Evolutionary conservation across 257 asterid species (phyloP), one percentile per base, ranked within the genome.

Genomic region (Misopates orontium): DNA sequence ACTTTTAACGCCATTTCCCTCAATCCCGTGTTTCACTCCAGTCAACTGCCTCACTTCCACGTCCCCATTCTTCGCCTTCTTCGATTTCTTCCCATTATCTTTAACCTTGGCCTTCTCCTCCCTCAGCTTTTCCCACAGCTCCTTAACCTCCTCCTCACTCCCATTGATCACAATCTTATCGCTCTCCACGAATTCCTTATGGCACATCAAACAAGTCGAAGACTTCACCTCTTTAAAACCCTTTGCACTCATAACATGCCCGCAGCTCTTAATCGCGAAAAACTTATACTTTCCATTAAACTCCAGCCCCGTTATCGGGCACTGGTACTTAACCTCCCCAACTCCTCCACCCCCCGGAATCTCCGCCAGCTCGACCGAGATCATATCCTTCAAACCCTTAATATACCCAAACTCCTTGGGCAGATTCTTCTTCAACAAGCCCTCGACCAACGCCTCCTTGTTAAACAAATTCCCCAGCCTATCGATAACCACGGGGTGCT

Each of bases 321-420:
- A 94, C 79, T 86, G 95, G 74, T 88, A 88, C 50, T 75, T 82
- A 19, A 76, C 81, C 10, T 64, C 79, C 32, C 62, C 84, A 10
- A 4, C 36, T 36, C 61, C 83, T 49, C 57, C 76, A 61, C 61
- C 59, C 6, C 95, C 84, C 0, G 87, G 87, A 60, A 79, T 81
- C 80, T 71, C 73, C 0, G 80, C 50, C 68, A 88, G 59, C 80
- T 82, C 95, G 4, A 90, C 90, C 8, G 77, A 4, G 19, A 88
- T 84, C 96, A 94, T 88, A 86, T 94, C 99, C 82, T 81, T 94
- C 89, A 94, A 84, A 17, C 97, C 96, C 85, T 73, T 90, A 13
- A 94, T 83, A 47, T 94, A 87, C 60, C 91, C 63, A 73, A 85
- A 86, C 77, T 84, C 87, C 70, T 82, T 88, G 0, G 99, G 96